Base-by-base conservation (phyloP, 1,284 basidiomycete species). In the Sphagnurus paluster region DNA sequence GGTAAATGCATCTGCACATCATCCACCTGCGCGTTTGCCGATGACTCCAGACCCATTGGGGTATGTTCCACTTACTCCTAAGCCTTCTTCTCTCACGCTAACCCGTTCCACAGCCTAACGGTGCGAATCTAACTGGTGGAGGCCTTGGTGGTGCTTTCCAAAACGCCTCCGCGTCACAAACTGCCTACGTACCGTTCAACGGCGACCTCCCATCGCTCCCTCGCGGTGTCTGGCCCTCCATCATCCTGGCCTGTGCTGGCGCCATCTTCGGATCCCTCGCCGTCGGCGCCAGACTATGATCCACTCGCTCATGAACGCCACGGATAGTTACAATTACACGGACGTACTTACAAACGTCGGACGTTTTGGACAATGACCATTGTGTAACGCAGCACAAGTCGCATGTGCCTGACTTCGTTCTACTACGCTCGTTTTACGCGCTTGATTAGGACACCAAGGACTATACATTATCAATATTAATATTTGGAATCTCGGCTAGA, bases 41-140 rank as follows among this genome's bases (percentile, higher is more conserved):
- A 90, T 56, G 63, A 74, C 41, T 79, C 84, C 9, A 69, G 81
- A 47, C 77, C 85, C 4, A 84, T 90, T 46, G 86, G 84, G 45
- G 81, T 84, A 66, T 34, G 80, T 26, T 16, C 30, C 3, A 7
- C 34, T 28, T 14, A 13, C 23, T 23, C 26, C 23, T 38, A 20
- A 42, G 35, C 24, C 25, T 42, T 33, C 24, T 10, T 43, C 46
- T 21, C 14, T 14, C 14, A 10, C 10, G 6, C n/a, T 10, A 7
- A 2, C 19, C 13, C n/a, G 39, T 52, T 9, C 33, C 54, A 29
- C 48, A 84, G 78, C 80, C 84, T 7, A 87, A 87, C 55, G 83
- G 83, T 41, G 80, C 79, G 32, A 86, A 86, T 58, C 63, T 86
- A 39, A 87, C 83, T 24, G 82, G 82, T 16, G 82, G 80, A 28